Percentiles rank a stretch among this genome's conserved stretches.
Evolutionary conservation across 2,329 filamentous ascomycete genomes (phyloP).

Genomic region (Aspergillus niger): DNA sequence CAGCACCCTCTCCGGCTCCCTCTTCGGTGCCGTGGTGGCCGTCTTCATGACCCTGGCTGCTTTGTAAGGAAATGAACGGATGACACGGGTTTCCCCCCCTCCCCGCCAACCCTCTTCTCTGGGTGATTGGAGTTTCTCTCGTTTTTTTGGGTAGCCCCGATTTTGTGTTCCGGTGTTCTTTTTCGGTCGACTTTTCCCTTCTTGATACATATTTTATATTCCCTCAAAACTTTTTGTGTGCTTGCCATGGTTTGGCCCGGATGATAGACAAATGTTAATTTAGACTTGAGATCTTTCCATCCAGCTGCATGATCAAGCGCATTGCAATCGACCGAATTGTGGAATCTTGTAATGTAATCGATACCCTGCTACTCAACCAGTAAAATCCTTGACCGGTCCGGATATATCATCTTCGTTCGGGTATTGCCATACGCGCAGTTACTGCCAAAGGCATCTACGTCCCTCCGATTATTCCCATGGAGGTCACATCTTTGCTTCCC

Average conservation of each 20-base stretch:
- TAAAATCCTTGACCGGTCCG: no score
- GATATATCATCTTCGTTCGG: no score
- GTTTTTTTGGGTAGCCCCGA: not conserved
- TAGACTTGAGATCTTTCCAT: not conserved
- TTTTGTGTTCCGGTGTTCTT: not conserved
- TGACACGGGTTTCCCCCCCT: no score
- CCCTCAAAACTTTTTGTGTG: not conserved
- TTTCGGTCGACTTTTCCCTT: slow-evolving; percentile 1
- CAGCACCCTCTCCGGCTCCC: slow-evolving; percentile 18
- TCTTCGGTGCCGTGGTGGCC: slow-evolving; percentile 18
- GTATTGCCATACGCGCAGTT: no score
- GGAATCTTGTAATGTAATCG: no score
- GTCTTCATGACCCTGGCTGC: slow-evolving; percentile 13
- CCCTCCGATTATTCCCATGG: no score
- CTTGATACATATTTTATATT: not conserved
- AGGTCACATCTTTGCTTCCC: no score
- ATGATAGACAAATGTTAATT: slow-evolving; percentile 5
- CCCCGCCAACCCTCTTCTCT: no score
- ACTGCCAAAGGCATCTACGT: no score
- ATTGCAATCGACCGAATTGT: not conserved
- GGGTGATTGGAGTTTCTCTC: no score
- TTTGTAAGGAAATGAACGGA: slow-evolving; percentile 7
- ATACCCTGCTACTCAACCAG: no score
- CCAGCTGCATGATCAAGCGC: not conserved
- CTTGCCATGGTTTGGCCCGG: not conserved